phyloP scores from a whole-genome alignment of 2,329 filamentous ascomycete genomes.

The Fusarium nodosum region DNA sequence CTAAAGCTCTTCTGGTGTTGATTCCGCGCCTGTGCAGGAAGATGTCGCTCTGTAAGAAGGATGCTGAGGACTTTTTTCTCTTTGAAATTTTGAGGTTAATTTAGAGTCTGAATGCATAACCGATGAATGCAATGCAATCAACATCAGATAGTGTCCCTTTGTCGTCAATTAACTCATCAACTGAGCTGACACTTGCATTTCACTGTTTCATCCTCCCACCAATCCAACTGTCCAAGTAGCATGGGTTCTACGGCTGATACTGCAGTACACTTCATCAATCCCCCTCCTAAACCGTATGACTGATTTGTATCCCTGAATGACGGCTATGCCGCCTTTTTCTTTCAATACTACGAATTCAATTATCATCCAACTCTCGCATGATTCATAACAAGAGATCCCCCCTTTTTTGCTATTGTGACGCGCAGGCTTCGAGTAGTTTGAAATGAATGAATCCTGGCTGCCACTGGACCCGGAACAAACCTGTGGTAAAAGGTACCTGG shows the following conservation, averaged over 20 bases:
- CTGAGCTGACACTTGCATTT: conserved; percentile 40
- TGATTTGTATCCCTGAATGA: conserved; percentile 16
- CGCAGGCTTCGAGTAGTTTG: neutral
- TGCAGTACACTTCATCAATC: neutral
- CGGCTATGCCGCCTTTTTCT: neutral
- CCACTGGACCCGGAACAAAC: neutral
- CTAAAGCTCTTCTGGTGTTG: conserved; percentile 1
- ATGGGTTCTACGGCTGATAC: conserved; percentile 7
- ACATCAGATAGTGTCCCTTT: conserved; percentile 6
- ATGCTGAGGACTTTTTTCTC: neutral
- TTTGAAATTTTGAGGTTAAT: neutral
- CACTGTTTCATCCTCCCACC: neutral
- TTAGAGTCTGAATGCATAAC: neutral
- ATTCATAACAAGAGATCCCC: neutral
- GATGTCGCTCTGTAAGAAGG: conserved; percentile 1
- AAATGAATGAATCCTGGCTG: neutral
- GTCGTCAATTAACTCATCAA: conserved; percentile 11
- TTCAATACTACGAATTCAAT: neutral
- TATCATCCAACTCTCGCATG: neutral
- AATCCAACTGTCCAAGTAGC: neutral
- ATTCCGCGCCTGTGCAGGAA: conserved; percentile 13
- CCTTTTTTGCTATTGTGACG: neutral
- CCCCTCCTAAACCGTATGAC: neutral
- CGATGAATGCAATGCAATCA: conserved; percentile 3
- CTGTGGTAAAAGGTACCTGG: neutral